Evolutionary conservation across 2,329 filamentous ascomycete species (phyloP).

Genomic region (Hypoxylon sp.): DNA sequence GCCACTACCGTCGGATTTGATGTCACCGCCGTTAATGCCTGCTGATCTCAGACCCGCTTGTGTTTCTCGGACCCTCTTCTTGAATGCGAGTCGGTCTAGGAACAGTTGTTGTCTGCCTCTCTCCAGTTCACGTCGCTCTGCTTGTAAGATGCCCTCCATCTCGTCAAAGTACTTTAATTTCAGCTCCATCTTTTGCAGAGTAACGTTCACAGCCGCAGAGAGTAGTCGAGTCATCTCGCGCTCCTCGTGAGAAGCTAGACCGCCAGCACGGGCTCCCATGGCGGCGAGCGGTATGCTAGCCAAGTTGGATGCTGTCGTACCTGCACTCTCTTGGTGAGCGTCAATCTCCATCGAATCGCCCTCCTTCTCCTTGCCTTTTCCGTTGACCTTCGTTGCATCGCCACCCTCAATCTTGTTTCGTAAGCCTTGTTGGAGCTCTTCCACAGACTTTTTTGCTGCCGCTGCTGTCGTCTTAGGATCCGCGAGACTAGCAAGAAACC

Average conservation of each 20-base stretch:
- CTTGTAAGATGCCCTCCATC: constrained; percentile 92
- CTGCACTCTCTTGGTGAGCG: constrained; percentile 66
- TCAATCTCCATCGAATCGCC: constrained; percentile 76
- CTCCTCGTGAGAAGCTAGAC: constrained; percentile 94
- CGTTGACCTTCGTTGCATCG: constrained; percentile 63
- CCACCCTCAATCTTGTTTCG: constrained; percentile 80
- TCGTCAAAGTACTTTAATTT: constrained; percentile 97
- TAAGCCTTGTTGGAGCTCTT: constrained; percentile 85
- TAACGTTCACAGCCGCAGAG: constrained; percentile 91
- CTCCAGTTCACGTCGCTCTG: constrained; percentile 93
- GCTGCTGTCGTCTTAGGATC: constrained; percentile 92
- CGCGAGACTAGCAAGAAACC: constrained; percentile 91
- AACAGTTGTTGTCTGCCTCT: constrained; percentile 93
- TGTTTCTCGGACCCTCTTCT: constrained; percentile 85
- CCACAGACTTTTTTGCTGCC: constrained; percentile 88
- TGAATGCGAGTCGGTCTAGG: constrained; percentile 90
- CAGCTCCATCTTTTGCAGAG: constrained; percentile 94
- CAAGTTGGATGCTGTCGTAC: constrained; percentile 67
- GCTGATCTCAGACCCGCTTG: constrained; percentile 80
- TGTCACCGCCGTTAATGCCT: constrained; percentile 63
- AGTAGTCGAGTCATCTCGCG: constrained; percentile 96
- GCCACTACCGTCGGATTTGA: constrained; percentile 65
- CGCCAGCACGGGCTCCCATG: constrained; percentile 87
- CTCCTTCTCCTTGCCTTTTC: constrained; percentile 72
- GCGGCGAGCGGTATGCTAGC: constrained; percentile 88